These are phyloP conservation scores for Talaromyces islandicus DNA, from an alignment of 2,329 filamentous ascomycete species.

Conservation along the genomic window DNA sequence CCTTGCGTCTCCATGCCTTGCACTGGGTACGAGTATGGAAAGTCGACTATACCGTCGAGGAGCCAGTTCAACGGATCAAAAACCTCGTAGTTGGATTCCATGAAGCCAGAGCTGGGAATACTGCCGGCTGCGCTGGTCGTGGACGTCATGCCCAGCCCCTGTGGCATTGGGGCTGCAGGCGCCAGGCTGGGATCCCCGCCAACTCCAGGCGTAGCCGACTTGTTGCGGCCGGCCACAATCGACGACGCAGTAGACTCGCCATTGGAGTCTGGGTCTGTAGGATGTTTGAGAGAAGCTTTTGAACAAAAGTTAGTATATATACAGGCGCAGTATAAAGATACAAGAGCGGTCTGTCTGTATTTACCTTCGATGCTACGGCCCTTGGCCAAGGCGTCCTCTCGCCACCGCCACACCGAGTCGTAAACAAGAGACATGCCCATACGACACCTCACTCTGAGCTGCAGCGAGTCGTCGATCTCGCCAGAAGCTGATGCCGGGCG, in stretches of 20 bases:
- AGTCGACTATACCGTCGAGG: conserved; percentile 76
- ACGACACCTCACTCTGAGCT: conserved; percentile 59
- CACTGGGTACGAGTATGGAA: conserved; percentile 63
- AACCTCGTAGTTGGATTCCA: conserved; percentile 71
- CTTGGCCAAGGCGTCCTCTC: conserved; percentile 60
- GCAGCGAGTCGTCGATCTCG: conserved; percentile 42
- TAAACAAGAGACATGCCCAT: conserved; percentile 64
- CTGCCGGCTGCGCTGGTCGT: conserved; percentile 18
- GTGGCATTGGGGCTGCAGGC: conserved; percentile 28
- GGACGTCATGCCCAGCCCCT: conserved; percentile 23
- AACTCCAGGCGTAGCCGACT: conserved; percentile 32
- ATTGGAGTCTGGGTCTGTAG: conserved; percentile 75
- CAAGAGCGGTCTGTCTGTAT: conserved; percentile 23
- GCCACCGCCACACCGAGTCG: conserved; percentile 64
- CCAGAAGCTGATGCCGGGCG: conserved; percentile 20
- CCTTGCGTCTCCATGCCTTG: conserved; percentile 41
- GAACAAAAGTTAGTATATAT: not conserved
- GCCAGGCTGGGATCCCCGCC: conserved; percentile 40
- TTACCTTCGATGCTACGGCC: conserved; percentile 68
- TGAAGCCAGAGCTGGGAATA: conserved; percentile 46
- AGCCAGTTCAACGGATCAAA: conserved; percentile 94
- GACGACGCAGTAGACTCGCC: conserved; percentile 67
- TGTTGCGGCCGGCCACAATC: conserved; percentile 20
- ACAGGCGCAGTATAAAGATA: conserved; percentile 15
- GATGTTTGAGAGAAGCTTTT: conserved; percentile 68